Percentiles rank a stretch among this genome's conserved stretches.
phyloP scores from a whole-genome alignment of 352 stramenopile genomes.

The Globisporangium iwayamae region DNA sequence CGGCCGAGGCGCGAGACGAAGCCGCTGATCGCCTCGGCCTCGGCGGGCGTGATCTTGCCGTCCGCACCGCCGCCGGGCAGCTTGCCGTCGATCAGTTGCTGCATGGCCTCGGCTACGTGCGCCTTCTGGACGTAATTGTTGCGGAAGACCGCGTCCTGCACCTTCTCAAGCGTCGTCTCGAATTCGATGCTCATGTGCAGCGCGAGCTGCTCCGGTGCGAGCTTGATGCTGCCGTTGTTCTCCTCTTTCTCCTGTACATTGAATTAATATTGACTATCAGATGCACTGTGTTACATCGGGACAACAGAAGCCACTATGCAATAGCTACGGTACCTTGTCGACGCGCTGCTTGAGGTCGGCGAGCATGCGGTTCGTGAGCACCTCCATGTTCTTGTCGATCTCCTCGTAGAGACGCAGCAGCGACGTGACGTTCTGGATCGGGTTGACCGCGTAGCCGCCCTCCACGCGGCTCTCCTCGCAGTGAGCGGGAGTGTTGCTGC shows the following conservation, averaged over 20 bases:
- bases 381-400: conserved; percentile 84
- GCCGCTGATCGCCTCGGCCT: conserved; percentile 67
- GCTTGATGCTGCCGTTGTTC: conserved; percentile 42
- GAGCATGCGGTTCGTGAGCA: conserved; percentile 66
- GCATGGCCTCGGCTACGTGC: conserved; percentile 71
- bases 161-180: conserved; percentile 72
- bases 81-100: conserved; percentile 49
- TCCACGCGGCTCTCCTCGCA: conserved; percentile 24
- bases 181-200: conserved; percentile 84
- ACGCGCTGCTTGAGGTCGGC: conserved; percentile 57
- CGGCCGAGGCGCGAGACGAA: conserved; percentile 70
- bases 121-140: conserved; percentile 83
- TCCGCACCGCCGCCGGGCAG: conserved; percentile 43
- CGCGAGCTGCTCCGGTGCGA: conserved; percentile 65
- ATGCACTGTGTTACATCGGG: not conserved
- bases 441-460: conserved; percentile 48
- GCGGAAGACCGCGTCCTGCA: conserved; percentile 80
- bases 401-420: conserved; percentile 76
- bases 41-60: conserved; percentile 53
- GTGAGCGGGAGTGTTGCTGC: conserved; percentile 5
- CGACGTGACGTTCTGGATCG: conserved; percentile 66
- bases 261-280: not conserved
- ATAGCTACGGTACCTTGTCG: conserved; percentile 20
- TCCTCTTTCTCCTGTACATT: conserved; percentile 23
- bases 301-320: not conserved